Evolutionary conservation across 805 yeast species (phyloP), one percentile per base, ranked within the genome.

Genomic region (Sungouiozyma ichnusensis): DNA sequence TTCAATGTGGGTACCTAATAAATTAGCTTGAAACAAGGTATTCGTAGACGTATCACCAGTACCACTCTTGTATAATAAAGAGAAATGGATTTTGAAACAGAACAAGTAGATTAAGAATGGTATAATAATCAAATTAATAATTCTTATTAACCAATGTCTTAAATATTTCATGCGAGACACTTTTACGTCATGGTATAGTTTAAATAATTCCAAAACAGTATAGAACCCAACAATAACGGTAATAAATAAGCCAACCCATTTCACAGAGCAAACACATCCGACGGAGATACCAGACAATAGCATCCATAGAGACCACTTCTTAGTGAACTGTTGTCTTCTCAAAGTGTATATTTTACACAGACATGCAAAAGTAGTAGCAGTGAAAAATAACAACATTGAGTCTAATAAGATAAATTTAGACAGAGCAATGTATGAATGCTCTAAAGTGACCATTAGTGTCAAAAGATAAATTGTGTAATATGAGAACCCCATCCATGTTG

Each of bases 11-110:
- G 79, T 76, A 9, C 82, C 85, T 40, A 73, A 72, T 48, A 92
- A 67, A 45, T 90, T 85, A 8, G 90, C 88, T 63, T 92, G 98
- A 64, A 92, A 80, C 40, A 90, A 70, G 0, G 97, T 80, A 15
- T 92, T 80, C 67, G 92, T 85, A 40, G 92, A 79, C 2, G 94
- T 83, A 61, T 90, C 95, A 35, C 97, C 98, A 0, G 95, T 79
- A 16, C 98, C 98, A 1, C 94, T 74, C 53, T 78, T 79, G 54
- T 73, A 76, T 44, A 92, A 72, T 33, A 87, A 66, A 16, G 72
- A 54, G 53, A 92, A 92, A 61, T 92, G 98, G 35, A 84, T 66
- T 57, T 79, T 82, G 72, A 92, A 92, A 54, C 81, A 76, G 27
- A 72, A 53, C 55, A 84, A 57, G 55, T 85, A 92, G 18, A 90